These are phyloP conservation scores for Kodamaea fukazawae DNA, from an alignment of 805 yeast species.

Conservation along the genomic window DNA sequence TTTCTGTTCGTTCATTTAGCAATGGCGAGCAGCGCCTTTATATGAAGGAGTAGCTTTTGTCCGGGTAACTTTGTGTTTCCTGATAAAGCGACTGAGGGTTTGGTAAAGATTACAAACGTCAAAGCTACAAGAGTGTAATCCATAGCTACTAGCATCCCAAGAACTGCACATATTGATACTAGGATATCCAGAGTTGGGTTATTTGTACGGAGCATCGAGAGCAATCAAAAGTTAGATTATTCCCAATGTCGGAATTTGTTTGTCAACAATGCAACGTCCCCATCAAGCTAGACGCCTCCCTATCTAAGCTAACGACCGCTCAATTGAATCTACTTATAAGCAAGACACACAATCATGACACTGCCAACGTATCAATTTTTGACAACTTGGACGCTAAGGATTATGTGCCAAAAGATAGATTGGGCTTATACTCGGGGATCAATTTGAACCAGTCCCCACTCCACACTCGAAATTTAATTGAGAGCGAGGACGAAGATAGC, in stretches of 20 bases:
- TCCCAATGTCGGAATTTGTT: constrained; percentile 16
- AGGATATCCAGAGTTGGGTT: no score
- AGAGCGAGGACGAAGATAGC: constrained; percentile 23
- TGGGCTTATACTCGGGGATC: constrained; percentile 27
- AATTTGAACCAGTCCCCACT: constrained; percentile 20
- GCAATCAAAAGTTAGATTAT: no score
- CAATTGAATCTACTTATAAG: constrained; percentile 53
- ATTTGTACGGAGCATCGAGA: no score
- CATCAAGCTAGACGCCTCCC: constrained; percentile 52
- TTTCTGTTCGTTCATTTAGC: no score
- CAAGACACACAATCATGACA: constrained; percentile 21
- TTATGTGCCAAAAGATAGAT: constrained; percentile 39
- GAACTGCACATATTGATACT: no score
- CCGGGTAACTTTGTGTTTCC: no score
- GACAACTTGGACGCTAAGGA: constrained; percentile 27
- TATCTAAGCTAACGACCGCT: constrained; percentile 49
- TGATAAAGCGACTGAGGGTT: no score
- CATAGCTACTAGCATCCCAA: no score
- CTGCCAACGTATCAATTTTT: constrained; percentile 13
- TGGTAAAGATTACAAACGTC: no score
- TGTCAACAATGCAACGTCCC: constrained; percentile 69
- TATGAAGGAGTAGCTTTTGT: no score
- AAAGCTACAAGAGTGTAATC: no score
- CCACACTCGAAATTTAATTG: constrained; percentile 28
- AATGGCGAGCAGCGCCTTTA: no score